A percentile compares a stretch with the other conserved stretches of the same genome.
Evolutionary conservation across 2,329 filamentous ascomycete genomes (phyloP).

Genomic region (Pleurostoma richardsiae): DNA sequence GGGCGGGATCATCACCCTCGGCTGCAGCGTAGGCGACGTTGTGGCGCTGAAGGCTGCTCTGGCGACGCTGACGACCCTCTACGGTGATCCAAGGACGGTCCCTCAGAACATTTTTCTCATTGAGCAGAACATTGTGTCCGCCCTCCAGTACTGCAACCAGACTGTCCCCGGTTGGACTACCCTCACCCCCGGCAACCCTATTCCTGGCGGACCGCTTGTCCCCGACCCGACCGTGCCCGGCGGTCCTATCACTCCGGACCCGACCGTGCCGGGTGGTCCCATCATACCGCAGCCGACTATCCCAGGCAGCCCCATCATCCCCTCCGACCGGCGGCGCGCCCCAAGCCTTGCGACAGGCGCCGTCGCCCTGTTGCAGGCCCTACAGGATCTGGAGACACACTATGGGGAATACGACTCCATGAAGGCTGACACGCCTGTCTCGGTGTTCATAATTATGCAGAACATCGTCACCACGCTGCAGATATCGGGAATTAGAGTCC

Average conservation of each 20-base stretch:
- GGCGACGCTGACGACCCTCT: conserved; percentile 12
- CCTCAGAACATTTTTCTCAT: conserved; percentile 17
- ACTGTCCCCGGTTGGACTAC: conserved; percentile 14
- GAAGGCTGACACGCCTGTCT: conserved; percentile 9
- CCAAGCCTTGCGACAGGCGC: conserved; percentile 7
- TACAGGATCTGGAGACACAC: conserved; percentile 12
- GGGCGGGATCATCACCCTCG: conserved; percentile 9
- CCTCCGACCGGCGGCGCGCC: conserved; percentile 3
- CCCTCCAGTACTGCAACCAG: conserved; percentile 16
- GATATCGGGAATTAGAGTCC: conserved; percentile 13
- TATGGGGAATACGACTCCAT: conserved; percentile 14
- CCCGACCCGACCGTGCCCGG: conserved; percentile 20
- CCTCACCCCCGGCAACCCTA: conserved; percentile 14
- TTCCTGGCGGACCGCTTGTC: conserved; percentile 23
- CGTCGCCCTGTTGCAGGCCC: conserved; percentile 8
- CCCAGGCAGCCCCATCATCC: conserved; percentile 8
- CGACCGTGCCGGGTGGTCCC: conserved; percentile 20
- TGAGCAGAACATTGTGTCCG: conserved; percentile 17
- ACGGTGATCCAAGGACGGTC: conserved; percentile 12
- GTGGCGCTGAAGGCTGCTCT: conserved; percentile 14
- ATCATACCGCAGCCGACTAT: conserved; percentile 15
- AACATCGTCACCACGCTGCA: conserved; percentile 16
- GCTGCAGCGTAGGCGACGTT: conserved; percentile 14
- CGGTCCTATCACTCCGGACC: conserved; percentile 20
- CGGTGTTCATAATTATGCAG: conserved; percentile 17